Evolutionary conservation across 2,329 filamentous ascomycete species (phyloP), one percentile per base, ranked within the genome.

Genomic region (Calonectria pseudoturangicola): DNA sequence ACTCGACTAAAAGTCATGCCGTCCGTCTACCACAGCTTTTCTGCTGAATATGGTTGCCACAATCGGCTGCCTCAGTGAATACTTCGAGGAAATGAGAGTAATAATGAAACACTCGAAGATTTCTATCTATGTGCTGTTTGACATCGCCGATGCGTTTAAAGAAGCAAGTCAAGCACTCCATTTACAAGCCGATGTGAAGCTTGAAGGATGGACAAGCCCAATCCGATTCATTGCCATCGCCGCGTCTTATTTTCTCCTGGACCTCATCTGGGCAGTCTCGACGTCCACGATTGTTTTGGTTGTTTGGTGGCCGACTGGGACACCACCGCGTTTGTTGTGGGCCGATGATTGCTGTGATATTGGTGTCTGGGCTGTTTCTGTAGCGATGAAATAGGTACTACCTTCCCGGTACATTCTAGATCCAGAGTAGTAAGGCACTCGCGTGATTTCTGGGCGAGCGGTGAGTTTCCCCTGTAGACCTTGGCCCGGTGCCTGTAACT

Each of bases 91-190:
- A 48, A 8, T 4, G 12, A n/a, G 45, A n/a, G 9, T n/a, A 48
- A 2, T 12, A 48, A 13, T 48, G 21, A 25, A 9, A 3, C n/a
- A n/a, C 45, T 12, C 10, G 7, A 48, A 25, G 45, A 6, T 21
- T 25, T 25, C 45, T 48, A 7, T 25, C 8, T 25, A 48, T 48
- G n/a, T 48, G 45, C n/a, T 48, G 45, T 25, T 21, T 48, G 12
- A 48, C 21, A 25, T 48, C 45, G 8, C n/a, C n/a, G 12, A 48
- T 48, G n/a, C 45, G 45, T 48, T 48, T 48, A n/a, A 48, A 48
- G 45, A 25, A 48, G n/a, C 4, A 8, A 25, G n/a, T 25, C 4
- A n/a, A 48, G 21, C 45, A 48, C 2, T 48, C n/a, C 45, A 48
- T 48, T 2, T 48, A 48, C 9, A n/a, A 48, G 2, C 45, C 45